Conservation (phyloP, 805 yeast genomes). For the Monosporozyma aquatica region DNA sequence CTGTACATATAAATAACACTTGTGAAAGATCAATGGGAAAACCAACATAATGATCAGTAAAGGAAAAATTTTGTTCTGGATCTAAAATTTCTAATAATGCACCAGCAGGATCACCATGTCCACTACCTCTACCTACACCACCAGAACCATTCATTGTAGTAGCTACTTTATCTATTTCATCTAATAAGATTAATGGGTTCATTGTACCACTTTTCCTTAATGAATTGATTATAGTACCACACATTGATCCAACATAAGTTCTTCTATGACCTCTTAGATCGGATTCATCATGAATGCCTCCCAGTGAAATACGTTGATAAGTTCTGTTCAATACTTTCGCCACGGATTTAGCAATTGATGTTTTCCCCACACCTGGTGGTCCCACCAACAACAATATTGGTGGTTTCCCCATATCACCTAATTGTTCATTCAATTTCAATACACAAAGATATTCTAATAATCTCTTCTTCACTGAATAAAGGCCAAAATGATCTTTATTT, state of each 20-base stretch:
- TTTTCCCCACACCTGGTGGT: constrained; percentile 99
- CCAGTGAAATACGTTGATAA: constrained; percentile 91
- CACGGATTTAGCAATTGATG: constrained; percentile 91
- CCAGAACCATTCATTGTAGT: constrained; percentile 17
- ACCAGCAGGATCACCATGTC: constrained; percentile 85
- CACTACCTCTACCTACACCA: constrained; percentile 39
- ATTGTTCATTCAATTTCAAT: constrained; percentile 52
- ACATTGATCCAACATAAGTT: constrained; percentile 94
- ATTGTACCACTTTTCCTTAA: constrained; percentile 82
- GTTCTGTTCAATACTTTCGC: constrained; percentile 83
- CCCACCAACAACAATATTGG: constrained; percentile 94
- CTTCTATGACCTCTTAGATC: constrained; percentile 97
- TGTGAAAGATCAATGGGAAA: constrained; percentile 88
- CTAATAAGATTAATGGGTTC: constrained; percentile 91
- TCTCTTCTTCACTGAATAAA: constrained; percentile 83
- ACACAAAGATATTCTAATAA: constrained; percentile 91
- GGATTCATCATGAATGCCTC: constrained; percentile 92
- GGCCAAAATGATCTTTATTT: constrained; percentile 79
- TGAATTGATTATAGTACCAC: constrained; percentile 88
- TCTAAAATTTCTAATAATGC: constrained; percentile 89
- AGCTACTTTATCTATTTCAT: constrained; percentile 88
- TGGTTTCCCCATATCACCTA: constrained; percentile 81
- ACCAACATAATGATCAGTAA: constrained; percentile 88
- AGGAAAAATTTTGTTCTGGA: constrained; percentile 89
- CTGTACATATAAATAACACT: constrained; percentile 92